phyloP scores from a whole-genome alignment of 2,329 filamentous ascomycete genomes.

The Endoconidiophora laricicola region DNA sequence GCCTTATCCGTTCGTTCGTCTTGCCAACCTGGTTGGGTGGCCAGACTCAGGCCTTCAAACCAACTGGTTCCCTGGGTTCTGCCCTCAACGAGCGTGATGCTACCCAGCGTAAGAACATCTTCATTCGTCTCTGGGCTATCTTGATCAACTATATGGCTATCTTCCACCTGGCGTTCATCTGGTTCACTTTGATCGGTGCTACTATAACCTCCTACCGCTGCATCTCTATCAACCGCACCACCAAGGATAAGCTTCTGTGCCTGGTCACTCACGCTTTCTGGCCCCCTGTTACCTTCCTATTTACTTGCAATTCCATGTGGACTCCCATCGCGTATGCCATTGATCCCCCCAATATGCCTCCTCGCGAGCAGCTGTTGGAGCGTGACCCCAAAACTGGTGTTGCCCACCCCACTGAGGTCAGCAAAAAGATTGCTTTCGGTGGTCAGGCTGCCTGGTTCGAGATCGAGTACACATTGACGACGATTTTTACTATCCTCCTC shows the following conservation, averaged over 20 bases:
- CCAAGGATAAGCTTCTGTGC: conserved; percentile 28
- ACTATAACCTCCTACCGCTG: conserved; percentile 34
- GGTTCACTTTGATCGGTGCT: conserved; percentile 34
- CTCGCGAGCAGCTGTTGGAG: conserved; percentile 38
- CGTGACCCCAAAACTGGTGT: conserved; percentile 38
- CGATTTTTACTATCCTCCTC: conserved; percentile 30
- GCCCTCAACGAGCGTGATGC: conserved; percentile 41
- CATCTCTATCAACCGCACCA: conserved; percentile 24
- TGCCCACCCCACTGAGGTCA: conserved; percentile 32
- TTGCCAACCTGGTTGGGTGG: conserved; percentile 44
- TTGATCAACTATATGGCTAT: conserved; percentile 37
- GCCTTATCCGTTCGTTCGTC: conserved; percentile 39
- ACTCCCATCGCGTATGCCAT: conserved; percentile 44
- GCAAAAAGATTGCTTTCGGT: conserved; percentile 38
- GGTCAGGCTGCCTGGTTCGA: conserved; percentile 39
- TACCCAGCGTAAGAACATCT: conserved; percentile 33
- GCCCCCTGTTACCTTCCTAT: conserved; percentile 42
- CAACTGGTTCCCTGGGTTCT: conserved; percentile 40
- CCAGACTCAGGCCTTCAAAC: conserved; percentile 40
- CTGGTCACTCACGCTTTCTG: conserved; percentile 45
- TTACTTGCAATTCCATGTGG: conserved; percentile 38
- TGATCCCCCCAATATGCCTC: conserved; percentile 39
- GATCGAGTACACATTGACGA: conserved; percentile 34
- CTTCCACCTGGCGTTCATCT: conserved; percentile 38
- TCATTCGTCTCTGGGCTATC: conserved; percentile 35